phyloP scores from a whole-genome alignment of 2,329 filamentous ascomycete genomes.

The Incumbomyces delicatus region DNA sequence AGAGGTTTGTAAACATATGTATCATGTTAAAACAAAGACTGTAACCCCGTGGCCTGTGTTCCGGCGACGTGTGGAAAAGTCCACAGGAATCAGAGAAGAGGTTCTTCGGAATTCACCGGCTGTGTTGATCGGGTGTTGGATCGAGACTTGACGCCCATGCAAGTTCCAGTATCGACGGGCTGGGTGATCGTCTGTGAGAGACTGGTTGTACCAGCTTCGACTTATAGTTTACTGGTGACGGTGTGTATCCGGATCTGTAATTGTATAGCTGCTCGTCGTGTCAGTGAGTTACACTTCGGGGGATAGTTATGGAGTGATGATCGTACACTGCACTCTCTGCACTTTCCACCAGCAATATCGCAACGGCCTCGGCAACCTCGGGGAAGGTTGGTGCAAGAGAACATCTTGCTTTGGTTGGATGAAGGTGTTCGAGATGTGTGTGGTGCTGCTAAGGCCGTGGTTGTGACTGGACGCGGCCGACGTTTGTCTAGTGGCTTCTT shows the following conservation, averaged over 20 bases:
- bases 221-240: constrained; percentile 12
- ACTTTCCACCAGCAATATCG: constrained; percentile 34
- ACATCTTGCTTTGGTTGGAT: constrained; percentile 26
- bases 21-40: too few species aligned
- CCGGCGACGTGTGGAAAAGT: too few species aligned
- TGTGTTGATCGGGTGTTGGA: not conserved
- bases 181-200: not conserved
- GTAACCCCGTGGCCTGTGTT: too few species aligned
- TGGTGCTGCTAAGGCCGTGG: not conserved
- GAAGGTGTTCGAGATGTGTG: not conserved
- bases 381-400: constrained; percentile 39
- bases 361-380: constrained; percentile 39
- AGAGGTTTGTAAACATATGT: too few species aligned
- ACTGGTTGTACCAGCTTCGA: constrained; percentile 4
- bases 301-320: constrained; percentile 1
- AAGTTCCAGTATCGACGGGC: constrained; percentile 1
- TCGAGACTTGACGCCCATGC: constrained; percentile 5
- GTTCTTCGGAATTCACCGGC: not conserved
- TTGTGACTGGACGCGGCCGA: not conserved
- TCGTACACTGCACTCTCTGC: constrained; percentile 37
- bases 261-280: constrained; percentile 16
- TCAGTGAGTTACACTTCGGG: constrained; percentile 8
- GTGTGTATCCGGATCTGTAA: constrained; percentile 27
- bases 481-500: too few species aligned
- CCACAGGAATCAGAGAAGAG: too few species aligned